A percentile compares a stretch with the other conserved stretches of the same genome.
These are phyloP conservation scores for Tolypocladium guangdongense DNA, from an alignment of 2,329 filamentous ascomycete genomes.

Conservation along the genomic window DNA sequence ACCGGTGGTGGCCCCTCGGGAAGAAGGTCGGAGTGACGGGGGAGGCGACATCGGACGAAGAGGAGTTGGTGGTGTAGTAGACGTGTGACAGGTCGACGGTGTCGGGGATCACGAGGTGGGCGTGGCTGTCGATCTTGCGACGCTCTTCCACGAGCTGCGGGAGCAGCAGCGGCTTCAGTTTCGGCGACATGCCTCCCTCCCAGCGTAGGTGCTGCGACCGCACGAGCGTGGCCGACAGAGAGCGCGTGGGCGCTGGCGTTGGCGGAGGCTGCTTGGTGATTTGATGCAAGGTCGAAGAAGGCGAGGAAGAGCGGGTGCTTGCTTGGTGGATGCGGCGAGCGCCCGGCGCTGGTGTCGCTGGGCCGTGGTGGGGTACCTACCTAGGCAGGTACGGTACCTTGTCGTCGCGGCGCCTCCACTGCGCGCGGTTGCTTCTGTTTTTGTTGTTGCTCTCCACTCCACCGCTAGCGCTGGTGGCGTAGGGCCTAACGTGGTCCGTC, in stretches of 20 bases:
- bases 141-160: conserved; percentile 43
- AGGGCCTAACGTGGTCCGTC: not conserved
- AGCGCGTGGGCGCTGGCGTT: not conserved
- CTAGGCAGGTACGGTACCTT: not conserved
- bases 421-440: not conserved
- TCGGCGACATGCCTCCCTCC: conserved; percentile 29
- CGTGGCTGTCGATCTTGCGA: conserved; percentile 27
- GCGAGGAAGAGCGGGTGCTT: not conserved
- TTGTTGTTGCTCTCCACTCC: not conserved
- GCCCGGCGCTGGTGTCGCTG: not conserved
- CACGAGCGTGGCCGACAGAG: not conserved
- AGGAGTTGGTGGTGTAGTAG: conserved; percentile 41
- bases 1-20: conserved; percentile 50
- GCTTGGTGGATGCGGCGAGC: not conserved
- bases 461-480: not conserved
- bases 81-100: conserved; percentile 25
- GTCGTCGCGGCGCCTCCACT: not conserved
- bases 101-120: conserved; percentile 22
- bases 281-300: not conserved
- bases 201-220: conserved; percentile 1
- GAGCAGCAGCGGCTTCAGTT: conserved; percentile 41
- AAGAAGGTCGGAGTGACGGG: conserved; percentile 63
- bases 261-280: not conserved
- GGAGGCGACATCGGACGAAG: conserved; percentile 56
- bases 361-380: not conserved